A percentile compares a stretch with the other conserved stretches of the same genome.
phyloP scores from a whole-genome alignment of 352 stramenopile genomes.

The Phytophthora idaei region DNA sequence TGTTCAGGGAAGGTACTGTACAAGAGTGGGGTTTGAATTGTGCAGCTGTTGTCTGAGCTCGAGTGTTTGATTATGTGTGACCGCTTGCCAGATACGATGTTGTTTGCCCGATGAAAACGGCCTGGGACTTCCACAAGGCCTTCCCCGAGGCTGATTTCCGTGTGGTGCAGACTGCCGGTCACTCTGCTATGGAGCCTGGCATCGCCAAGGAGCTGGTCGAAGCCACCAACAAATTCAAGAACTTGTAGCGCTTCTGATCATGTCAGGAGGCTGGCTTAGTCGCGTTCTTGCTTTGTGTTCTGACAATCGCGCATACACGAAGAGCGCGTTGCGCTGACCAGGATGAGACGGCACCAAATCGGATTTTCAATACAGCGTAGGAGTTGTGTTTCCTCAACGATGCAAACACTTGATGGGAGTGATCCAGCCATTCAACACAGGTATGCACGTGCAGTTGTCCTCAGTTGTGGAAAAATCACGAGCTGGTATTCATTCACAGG shows the following conservation, averaged over 20 bases:
- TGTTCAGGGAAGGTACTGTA: conserved; percentile 81
- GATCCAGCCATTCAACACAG: conserved; percentile 60
- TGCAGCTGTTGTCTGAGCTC: neutral
- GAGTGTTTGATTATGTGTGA: neutral
- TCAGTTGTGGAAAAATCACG: neutral
- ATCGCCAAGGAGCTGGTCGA: conserved; percentile 77
- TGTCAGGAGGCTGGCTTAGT: too few species aligned
- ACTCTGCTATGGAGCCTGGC: conserved; percentile 77
- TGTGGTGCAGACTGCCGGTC: conserved; percentile 75
- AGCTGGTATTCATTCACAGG: too few species aligned
- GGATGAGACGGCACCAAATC: conserved; percentile 2
- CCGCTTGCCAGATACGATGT: conserved; percentile 77
- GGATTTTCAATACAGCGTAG: conserved; percentile 1
- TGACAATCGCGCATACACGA: neutral
- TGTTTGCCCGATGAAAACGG: conserved; percentile 87
- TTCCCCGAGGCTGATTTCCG: conserved; percentile 75
- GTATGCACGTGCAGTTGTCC: conserved; percentile 53
- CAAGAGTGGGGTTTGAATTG: neutral
- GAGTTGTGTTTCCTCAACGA: neutral
- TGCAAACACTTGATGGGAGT: conserved; percentile 31
- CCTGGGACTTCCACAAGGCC: conserved; percentile 87
- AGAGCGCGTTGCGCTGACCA: conserved; percentile 3
- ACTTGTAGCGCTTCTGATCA: conserved; percentile 22
- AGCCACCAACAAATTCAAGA: conserved; percentile 76
- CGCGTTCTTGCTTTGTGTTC: neutral